Evolutionary conservation across 2,329 filamentous ascomycete species (phyloP), one percentile per base, ranked within the genome.

Genomic region (Colletotrichum plurivorum): DNA sequence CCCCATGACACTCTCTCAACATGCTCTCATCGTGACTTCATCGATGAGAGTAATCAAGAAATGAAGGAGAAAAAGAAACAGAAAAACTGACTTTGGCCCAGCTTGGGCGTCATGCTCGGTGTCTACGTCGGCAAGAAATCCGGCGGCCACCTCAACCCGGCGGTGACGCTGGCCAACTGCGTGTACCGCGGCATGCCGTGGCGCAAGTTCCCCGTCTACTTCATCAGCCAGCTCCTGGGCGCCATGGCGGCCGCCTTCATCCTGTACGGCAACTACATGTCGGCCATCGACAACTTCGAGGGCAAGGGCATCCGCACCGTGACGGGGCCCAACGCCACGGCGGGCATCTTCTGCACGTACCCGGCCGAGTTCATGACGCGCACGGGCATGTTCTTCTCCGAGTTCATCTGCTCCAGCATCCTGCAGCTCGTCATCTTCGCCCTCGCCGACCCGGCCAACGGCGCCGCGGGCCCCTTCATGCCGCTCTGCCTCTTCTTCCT

Each of bases 361-460:
- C 91, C 92, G 0, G 88, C 89, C 46, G 74, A 81, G 0, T 92
- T 93, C 78, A 85, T 93, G 83, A 90, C 88, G 3, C 89, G 86
- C 57, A 87, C 89, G 0, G 88, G 86, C 55, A 89, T 92, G 80
- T 92, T 93, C 80, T 92, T 93, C 75, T 91, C 88, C 20, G 92
- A 94, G 73, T 91, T 93, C 72, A 83, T 94, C 57, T 89, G 90
- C 16, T 90, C 87, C 67, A 81, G 89, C 0, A 84, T 94, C 39
- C 80, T 94, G 25, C 91, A 93, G 87, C 92, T 93, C 74, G 83
- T 90, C 69, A 92, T 94, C 55, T 93, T 92, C 75, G 90, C 90
- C 0, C 79, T 94, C 57, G 89, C 91, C 64, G 89, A 91, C 71
- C 81, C 81, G 55, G 78, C 78, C 48, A 88, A 88, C 73, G 82